Evolutionary conservation across 2,329 filamentous ascomycete genomes (phyloP).

Genomic region (Colletotrichum sp.): DNA sequence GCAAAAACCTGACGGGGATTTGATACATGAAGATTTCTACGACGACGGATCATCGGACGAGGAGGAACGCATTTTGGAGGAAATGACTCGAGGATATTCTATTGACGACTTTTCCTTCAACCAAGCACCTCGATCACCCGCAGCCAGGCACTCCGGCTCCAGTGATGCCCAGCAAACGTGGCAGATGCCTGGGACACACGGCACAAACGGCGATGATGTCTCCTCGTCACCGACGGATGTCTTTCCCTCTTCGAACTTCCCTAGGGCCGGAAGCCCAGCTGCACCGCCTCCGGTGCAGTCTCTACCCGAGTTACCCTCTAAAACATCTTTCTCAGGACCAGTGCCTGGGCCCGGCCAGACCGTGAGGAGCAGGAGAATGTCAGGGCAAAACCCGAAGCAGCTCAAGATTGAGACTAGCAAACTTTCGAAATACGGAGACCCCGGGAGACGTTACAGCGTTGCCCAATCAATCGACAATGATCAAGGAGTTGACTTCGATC

Average conservation of each 20-base stretch:
- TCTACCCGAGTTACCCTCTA: slow-evolving; percentile 48
- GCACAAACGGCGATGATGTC: background rate
- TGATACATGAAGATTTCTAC: slow-evolving; percentile 57
- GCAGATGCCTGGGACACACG: slow-evolving; percentile 67
- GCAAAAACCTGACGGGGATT: slow-evolving; percentile 49
- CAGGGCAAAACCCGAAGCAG: slow-evolving; percentile 79
- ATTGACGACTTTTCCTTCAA: slow-evolving; percentile 72
- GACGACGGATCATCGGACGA: slow-evolving; percentile 71
- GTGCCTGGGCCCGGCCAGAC: slow-evolving; percentile 45
- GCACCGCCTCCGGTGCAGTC: slow-evolving; percentile 57
- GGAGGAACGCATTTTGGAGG: slow-evolving; percentile 81
- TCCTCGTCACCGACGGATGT: background rate
- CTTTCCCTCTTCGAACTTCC: slow-evolving; percentile 25
- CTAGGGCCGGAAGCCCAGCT: slow-evolving; percentile 30
- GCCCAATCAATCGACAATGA: background rate
- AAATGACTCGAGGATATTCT: slow-evolving; percentile 84
- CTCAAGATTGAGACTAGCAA: slow-evolving; percentile 83
- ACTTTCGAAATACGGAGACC: background rate
- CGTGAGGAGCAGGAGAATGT: slow-evolving; percentile 79
- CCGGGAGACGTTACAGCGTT: slow-evolving; percentile 11
- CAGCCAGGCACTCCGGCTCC: slow-evolving; percentile 82
- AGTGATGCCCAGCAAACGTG: slow-evolving; percentile 81
- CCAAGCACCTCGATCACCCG: slow-evolving; percentile 14
- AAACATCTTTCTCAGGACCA: slow-evolving; percentile 27
- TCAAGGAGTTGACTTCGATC: background rate